These are phyloP conservation scores for Ramularia collo-cygni DNA, from an alignment of 2,329 filamentous ascomycete species.

Conservation along the genomic window DNA sequence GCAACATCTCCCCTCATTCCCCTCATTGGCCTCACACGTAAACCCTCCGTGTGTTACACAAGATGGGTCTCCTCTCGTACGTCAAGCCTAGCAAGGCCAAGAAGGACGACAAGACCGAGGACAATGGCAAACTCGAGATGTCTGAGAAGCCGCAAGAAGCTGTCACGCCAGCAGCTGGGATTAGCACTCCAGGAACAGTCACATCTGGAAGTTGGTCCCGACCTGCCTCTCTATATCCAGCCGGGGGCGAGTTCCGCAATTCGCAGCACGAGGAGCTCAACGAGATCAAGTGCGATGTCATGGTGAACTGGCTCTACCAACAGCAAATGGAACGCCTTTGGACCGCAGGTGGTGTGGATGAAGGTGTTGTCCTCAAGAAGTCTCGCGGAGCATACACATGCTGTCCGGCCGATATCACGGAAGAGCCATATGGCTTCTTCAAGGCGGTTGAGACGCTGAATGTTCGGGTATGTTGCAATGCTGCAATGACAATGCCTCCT, in stretches of 20 bases:
- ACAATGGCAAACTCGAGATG: constrained; percentile 7
- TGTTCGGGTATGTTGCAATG: constrained; percentile 41
- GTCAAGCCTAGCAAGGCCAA: constrained; percentile 16
- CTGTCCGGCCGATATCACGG: constrained; percentile 42
- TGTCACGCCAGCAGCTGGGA: constrained; percentile 3
- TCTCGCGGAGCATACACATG: constrained; percentile 45
- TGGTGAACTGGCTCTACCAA: constrained; percentile 58
- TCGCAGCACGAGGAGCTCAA: constrained; percentile 38
- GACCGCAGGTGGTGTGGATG: constrained; percentile 41
- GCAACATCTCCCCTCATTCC: too few relatives aligned
- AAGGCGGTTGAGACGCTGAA: constrained; percentile 46
- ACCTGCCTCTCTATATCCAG: constrained; percentile 31
- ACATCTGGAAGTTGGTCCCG: constrained; percentile 28
- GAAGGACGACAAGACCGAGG: constrained; percentile 10
- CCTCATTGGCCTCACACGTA: too few relatives aligned
- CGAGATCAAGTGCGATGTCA: constrained; percentile 54
- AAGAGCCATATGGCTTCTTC: constrained; percentile 44
- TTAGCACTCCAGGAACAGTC: constrained; percentile 16
- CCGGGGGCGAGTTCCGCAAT: constrained; percentile 33
- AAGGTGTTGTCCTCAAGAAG: constrained; percentile 52
- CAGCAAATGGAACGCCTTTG: constrained; percentile 53
- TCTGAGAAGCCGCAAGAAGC: constrained; percentile 11
- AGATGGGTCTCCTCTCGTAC: constrained; percentile 22
- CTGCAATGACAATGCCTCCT: background rate
- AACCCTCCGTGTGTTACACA: background rate